Base-by-base conservation (phyloP, 2,329 filamentous ascomycete species). In the Nigrospora osmanthi region DNA sequence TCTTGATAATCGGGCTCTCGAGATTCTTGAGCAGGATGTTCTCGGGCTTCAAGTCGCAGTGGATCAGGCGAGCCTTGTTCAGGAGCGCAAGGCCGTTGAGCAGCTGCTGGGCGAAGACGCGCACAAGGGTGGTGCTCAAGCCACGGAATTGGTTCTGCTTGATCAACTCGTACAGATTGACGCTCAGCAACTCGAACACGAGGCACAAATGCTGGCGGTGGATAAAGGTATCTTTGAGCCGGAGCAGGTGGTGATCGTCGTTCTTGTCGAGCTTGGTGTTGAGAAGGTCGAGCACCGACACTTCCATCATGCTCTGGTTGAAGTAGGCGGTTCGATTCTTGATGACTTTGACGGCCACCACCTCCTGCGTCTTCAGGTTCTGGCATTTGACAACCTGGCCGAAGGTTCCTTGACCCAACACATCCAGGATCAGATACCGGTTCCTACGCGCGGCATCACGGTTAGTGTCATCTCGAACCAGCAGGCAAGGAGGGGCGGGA, bases 231-330 rank as follows among this genome's bases (percentile, higher is more conserved):
- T 98, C 93, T 64, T 96, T 96, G 38, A 98, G 74, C 48, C 93
- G 84, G 45, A 98, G 73, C 23, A 98, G 77, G 65, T 98, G 93
- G 58, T 98, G 93, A 57, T 98, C 93, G 59, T 98, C 93, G 58
- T 97, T 97, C 71, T 97, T 98, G 72, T 98, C 93, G 60, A 97
- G 89, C 63, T 96, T 95, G 52, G 89, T 95, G 64, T 98, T 98
- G 59, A 98, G 79, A 75, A 98, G 63, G 66, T 98, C 93, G 47
- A 98, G 75, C 19, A 98, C 93, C 2, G 93, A 98, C 31, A 98
- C 93, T 63, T 98, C 93, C 93, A 98, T 98, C 93, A 98, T 98
- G 66, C 93, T 97, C 67, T 98, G 93, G 62, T 98, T 98, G 72
- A 98, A 98, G 66, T 98, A 98, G 34, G 93, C 93, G 2, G 93